Conservation (phyloP, 208 protist genomes). For the Wallacemonas sp. region DNA sequence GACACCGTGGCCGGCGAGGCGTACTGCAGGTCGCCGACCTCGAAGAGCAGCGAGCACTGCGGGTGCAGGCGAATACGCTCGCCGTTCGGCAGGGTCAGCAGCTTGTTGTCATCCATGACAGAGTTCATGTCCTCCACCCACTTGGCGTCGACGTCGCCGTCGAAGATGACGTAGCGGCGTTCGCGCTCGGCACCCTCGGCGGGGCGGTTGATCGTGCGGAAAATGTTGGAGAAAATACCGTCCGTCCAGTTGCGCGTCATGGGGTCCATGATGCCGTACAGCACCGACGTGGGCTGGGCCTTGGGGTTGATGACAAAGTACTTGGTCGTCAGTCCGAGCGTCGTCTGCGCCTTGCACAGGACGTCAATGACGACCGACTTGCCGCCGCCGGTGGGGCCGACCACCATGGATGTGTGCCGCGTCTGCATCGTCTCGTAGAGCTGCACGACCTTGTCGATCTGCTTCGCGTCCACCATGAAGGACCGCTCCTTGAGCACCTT, state of each 20-base stretch:
- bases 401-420: slow-evolving; percentile 98
- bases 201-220: slow-evolving; percentile 96
- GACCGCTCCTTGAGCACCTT: slow-evolving; percentile 78
- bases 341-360: slow-evolving; percentile 93
- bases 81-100: slow-evolving; percentile 98
- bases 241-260: slow-evolving; percentile 99
- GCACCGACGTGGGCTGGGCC: slow-evolving; percentile 93
- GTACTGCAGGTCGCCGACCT: slow-evolving; percentile 98
- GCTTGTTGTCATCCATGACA: slow-evolving; percentile 99
- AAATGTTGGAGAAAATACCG: slow-evolving; percentile 99
- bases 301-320: slow-evolving; percentile 98
- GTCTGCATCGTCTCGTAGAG: slow-evolving; percentile 99
- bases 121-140: slow-evolving; percentile 99
- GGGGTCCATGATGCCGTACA: slow-evolving; percentile 99
- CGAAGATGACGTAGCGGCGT: slow-evolving; percentile 98
- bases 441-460: slow-evolving; percentile 99
- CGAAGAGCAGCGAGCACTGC: slow-evolving; percentile 97
- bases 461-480: slow-evolving; percentile 83
- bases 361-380: slow-evolving; percentile 98
- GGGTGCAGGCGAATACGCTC: slow-evolving; percentile 97
- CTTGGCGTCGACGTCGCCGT: slow-evolving; percentile 99
- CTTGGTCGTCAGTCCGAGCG: slow-evolving; percentile 93
- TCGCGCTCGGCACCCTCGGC: slow-evolving; percentile 73
- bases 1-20: slow-evolving; percentile 99
- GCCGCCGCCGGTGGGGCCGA: slow-evolving; percentile 97